Evolutionary conservation across 495 filamentous ascomycete genomes (phyloP).

Genomic region (Acidiella bohemica): DNA sequence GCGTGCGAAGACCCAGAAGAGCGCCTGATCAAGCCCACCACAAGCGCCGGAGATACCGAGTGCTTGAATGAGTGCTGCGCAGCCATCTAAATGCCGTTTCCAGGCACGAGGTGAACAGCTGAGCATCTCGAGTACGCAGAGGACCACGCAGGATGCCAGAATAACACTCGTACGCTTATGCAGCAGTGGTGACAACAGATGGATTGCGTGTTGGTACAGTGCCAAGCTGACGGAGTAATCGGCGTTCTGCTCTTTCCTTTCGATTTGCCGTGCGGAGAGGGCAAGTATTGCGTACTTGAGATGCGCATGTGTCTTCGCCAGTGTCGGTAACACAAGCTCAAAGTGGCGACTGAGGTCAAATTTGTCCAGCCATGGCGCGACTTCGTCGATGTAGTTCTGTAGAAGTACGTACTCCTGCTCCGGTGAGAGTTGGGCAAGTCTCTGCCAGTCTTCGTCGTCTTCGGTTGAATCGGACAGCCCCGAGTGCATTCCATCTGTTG

Average conservation of each 20-base stretch:
- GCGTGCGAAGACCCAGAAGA: constrained; percentile 19
- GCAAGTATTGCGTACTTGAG: constrained; percentile 18
- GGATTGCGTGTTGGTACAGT: constrained; percentile 19
- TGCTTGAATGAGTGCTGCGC: constrained; percentile 14
- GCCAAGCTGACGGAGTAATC: constrained; percentile 14
- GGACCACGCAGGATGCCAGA: constrained; percentile 17
- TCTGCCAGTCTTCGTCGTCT: constrained; percentile 1
- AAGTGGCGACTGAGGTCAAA: constrained; percentile 16
- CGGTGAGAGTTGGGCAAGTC: constrained; percentile 1
- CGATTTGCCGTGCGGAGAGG: constrained; percentile 13
- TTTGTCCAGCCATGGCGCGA: constrained; percentile 16
- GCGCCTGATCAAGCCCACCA: constrained; percentile 13
- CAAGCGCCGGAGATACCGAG: constrained; percentile 11
- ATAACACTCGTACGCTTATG: constrained; percentile 12
- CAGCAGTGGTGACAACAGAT: constrained; percentile 11
- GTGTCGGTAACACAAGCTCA: constrained; percentile 7
- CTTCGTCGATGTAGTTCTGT: constrained; percentile 17
- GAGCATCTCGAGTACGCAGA: constrained; percentile 18
- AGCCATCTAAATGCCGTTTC: constrained; percentile 18
- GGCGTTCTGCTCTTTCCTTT: constrained; percentile 8
- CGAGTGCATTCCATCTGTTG: neutral
- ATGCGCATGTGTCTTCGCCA: constrained; percentile 16
- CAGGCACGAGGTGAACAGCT: constrained; percentile 19
- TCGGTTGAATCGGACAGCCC: constrained; percentile 1
- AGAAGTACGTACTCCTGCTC: constrained; percentile 10